These are phyloP conservation scores for Beauveria rudraprayagi DNA, from an alignment of 2,329 filamentous ascomycete genomes.

Conservation along the genomic window DNA sequence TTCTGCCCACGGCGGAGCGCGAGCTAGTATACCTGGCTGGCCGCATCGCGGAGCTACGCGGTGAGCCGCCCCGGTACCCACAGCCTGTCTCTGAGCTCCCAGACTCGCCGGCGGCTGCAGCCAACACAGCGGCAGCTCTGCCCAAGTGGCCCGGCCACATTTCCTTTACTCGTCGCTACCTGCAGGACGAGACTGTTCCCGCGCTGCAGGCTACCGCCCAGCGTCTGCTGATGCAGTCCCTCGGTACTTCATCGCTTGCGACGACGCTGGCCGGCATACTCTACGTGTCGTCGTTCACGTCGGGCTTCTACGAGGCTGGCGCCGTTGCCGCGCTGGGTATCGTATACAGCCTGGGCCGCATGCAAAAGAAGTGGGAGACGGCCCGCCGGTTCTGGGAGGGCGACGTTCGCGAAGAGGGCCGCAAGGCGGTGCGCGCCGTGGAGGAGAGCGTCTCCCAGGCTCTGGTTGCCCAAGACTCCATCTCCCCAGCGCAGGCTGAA, in stretches of 20 bases:
- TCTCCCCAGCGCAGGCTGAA: conserved; percentile 19
- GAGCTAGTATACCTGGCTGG: conserved; percentile 78
- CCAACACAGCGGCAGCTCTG: conserved; percentile 14
- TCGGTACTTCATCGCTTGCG: conserved; percentile 61
- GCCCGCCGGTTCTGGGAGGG: conserved; percentile 55
- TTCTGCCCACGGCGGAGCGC: conserved; percentile 71
- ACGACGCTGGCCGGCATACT: conserved; percentile 46
- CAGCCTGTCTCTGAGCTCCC: conserved; percentile 24
- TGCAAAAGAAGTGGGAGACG: conserved; percentile 56
- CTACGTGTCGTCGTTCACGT: conserved; percentile 47
- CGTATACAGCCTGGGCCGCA: conserved; percentile 48
- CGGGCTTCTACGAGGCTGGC: conserved; percentile 51
- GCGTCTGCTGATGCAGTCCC: conserved; percentile 64
- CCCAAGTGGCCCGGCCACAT: conserved; percentile 68
- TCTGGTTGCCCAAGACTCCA: conserved; percentile 25
- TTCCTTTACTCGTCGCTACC: conserved; percentile 56
- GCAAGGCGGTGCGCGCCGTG: conserved; percentile 50
- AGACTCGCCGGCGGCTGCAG: not conserved
- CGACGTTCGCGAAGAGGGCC: conserved; percentile 58
- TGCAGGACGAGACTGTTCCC: conserved; percentile 59
- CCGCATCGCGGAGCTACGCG: conserved; percentile 50
- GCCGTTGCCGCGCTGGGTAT: conserved; percentile 54
- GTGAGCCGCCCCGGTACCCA: conserved; percentile 23
- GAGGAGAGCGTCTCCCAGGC: conserved; percentile 45
- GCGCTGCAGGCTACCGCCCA: conserved; percentile 66